Evolutionary conservation across 371 early-diverging fungal genomes (phyloP), one percentile per base, ranked within the genome.

Genomic region (Mortierella sp.): DNA sequence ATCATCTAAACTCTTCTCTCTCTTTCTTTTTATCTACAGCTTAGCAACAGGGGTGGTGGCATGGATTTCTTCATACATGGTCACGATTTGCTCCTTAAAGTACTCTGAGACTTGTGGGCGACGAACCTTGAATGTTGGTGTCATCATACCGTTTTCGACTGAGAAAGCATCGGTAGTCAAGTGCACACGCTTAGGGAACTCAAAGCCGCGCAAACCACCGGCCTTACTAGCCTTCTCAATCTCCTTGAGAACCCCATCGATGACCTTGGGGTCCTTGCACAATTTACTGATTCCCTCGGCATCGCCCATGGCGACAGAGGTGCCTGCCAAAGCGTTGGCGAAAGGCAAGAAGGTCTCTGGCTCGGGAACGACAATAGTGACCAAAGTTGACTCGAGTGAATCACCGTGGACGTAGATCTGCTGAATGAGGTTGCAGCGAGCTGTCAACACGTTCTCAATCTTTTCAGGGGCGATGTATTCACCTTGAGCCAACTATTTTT

Each of bases 401-500:
- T 97, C 96, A 63, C 98, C 99, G 76, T 96, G 92, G 3, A 97
- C 91, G 77, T 89, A 95, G 64, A 85, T 94, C 83, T 88, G 89
- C 68, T 78, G 75, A 6, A 92, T 70, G 12, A 85, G 76, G 49
- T 73, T 73, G 65, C 75, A 75, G 54, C 77, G 78, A 5, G 76
- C 65, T 34, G 68, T 84, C 73, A 91, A 75, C 35, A 78, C 60
- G 60, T 77, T 81, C 64, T 86, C 86, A 49, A 86, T 90, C 85
- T 97, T 98, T 81, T 99, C 99, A 12, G 99, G 99, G 0, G 98
- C 97, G 79, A 99, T 92, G 87, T 98, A 99, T 88, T 99, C 99
- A 56, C 98, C 98, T 71, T 91, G 93, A 8, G 88, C 83, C 59
- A 91, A 79, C 72, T 76, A 54, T 42, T 40, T 23, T 34, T n/a